Percentiles rank a stretch among this genome's conserved stretches.
Evolutionary conservation across 2,329 filamentous ascomycete genomes (phyloP).

Genomic region (Claviceps cyperi): DNA sequence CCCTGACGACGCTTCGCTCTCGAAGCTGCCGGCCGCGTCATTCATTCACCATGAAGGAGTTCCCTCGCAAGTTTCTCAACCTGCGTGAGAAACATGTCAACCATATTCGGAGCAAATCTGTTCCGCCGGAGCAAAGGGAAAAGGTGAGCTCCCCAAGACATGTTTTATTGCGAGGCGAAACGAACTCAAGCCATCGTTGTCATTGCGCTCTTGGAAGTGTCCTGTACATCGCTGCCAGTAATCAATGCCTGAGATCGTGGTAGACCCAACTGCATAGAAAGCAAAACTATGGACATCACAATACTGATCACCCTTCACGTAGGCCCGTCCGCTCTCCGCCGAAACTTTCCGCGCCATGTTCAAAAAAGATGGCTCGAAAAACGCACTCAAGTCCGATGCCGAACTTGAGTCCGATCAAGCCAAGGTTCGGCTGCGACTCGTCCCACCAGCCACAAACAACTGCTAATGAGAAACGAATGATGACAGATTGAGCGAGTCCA

Average conservation of each 20-base stretch:
- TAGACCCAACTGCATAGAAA: neutral
- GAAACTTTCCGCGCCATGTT: conserved; percentile 51
- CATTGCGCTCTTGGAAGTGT: too few species aligned
- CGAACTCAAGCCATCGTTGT: neutral
- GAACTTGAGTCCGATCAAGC: conserved; percentile 17
- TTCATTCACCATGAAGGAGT: conserved; percentile 31
- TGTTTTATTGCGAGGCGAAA: neutral
- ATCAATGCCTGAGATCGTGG: neutral
- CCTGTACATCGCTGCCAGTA: neutral
- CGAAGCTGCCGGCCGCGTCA: neutral
- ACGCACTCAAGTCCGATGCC: conserved; percentile 26
- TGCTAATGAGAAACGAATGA: neutral
- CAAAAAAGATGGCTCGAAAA: conserved; percentile 43
- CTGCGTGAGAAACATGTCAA: conserved; percentile 49
- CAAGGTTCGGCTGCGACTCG: conserved; percentile 12
- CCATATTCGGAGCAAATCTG: conserved; percentile 40
- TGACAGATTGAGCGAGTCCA: conserved; percentile 27
- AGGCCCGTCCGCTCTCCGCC: conserved; percentile 38
- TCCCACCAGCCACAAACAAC: neutral
- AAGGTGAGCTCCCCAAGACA: conserved; percentile 27
- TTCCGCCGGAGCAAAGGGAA: conserved; percentile 30
- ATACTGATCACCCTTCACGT: neutral
- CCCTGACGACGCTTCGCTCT: neutral
- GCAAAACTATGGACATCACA: neutral
- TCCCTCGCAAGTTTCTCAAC: conserved; percentile 53